phyloP scores from a whole-genome alignment of 257 asterid species.

The Leonotis leonurus region DNA sequence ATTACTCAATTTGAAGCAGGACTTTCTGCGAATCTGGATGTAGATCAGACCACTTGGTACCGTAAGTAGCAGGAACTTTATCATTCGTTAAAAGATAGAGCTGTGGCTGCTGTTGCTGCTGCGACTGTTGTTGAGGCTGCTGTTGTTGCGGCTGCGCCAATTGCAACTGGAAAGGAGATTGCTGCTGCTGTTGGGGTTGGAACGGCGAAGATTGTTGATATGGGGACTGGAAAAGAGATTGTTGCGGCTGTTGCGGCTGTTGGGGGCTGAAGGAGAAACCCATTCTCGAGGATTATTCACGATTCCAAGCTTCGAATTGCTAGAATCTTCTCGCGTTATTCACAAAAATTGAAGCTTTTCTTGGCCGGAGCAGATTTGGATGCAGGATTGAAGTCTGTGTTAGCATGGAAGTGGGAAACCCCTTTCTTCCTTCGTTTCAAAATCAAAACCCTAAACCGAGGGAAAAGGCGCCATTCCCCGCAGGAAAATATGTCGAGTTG shows the following conservation, averaged over 20 bases:
- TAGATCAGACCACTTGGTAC: constrained; percentile 94
- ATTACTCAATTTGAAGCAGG: constrained; percentile 76
- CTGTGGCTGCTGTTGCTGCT: constrained; percentile 51
- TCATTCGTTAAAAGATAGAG: constrained; percentile 65
- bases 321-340: not conserved
- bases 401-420: not conserved
- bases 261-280: constrained; percentile 64
- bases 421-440: not conserved
- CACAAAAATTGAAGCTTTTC: not conserved
- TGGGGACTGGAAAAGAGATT: constrained; percentile 33
- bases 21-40: constrained; percentile 91
- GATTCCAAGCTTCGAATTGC: not conserved
- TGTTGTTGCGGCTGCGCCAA: constrained; percentile 32
- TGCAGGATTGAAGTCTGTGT: constrained; percentile 6
- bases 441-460: constrained; percentile 40
- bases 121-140: constrained; percentile 28
- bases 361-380: not conserved
- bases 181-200: constrained; percentile 35
- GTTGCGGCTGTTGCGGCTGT: constrained; percentile 45
- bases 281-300: constrained; percentile 24
- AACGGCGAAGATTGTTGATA: constrained; percentile 36
- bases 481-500: too few relatives aligned
- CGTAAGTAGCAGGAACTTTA: constrained; percentile 75
- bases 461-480: constrained; percentile 43
- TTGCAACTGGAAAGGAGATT: constrained; percentile 42